Conservation (phyloP, 305 asterid genomes). For the Caryopteris hybrid region DNA sequence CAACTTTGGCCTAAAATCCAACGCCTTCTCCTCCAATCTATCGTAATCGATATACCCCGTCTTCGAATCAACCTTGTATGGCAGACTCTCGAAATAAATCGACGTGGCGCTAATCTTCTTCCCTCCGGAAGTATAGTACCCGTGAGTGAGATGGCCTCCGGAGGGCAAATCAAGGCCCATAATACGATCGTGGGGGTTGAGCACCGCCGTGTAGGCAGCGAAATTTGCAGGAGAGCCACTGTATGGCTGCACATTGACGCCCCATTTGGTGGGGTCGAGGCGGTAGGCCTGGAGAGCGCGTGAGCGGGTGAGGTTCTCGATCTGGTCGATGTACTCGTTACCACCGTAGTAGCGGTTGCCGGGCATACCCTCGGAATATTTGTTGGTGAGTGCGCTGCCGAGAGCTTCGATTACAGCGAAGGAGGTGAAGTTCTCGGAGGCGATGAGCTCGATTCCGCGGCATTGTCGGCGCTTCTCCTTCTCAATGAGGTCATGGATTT, state of each 20-base stretch:
- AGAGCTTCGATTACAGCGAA: conserved; percentile 94
- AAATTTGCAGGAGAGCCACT: conserved; percentile 92
- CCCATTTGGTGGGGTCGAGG: conserved; percentile 88
- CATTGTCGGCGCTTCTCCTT: conserved; percentile 93
- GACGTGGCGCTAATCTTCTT: conserved; percentile 91
- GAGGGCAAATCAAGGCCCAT: conserved; percentile 97
- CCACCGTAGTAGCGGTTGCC: conserved; percentile 95
- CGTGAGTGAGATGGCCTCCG: conserved; percentile 91
- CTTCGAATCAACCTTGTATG: conserved; percentile 71
- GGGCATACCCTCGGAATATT: conserved; percentile 95
- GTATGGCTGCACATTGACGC: conserved; percentile 94
- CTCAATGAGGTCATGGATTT: conserved; percentile 88
- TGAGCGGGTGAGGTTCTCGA: conserved; percentile 81
- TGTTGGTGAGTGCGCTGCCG: conserved; percentile 89
- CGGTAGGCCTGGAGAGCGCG: conserved; percentile 88
- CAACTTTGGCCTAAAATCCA: conserved; percentile 91
- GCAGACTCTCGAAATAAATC: conserved; percentile 89
- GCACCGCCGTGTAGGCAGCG: conserved; percentile 95
- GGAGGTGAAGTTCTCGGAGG: conserved; percentile 95
- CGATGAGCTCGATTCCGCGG: conserved; percentile 92
- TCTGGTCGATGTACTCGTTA: conserved; percentile 82
- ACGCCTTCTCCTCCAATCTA: conserved; percentile 84
- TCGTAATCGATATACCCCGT: conserved; percentile 86
- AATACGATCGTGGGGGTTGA: conserved; percentile 86
- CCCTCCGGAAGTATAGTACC: conserved; percentile 81